phyloP scores from a whole-genome alignment of 805 yeast species.

The Pachysolen tannophilus region DNA sequence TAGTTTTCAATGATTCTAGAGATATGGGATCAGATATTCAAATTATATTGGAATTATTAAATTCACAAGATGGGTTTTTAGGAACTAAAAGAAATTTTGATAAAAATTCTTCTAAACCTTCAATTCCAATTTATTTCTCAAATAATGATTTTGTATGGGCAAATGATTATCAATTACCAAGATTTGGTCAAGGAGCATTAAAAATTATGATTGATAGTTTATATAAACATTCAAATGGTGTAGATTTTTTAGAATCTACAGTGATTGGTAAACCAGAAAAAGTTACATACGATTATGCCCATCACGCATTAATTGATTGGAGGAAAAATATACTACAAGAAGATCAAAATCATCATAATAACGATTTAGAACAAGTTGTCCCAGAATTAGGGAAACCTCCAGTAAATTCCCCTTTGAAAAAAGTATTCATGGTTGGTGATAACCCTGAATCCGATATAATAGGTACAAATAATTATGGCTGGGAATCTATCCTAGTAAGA shows the following conservation, averaged over 20 bases:
- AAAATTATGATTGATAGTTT: conserved; percentile 54
- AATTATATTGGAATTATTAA: conserved; percentile 62
- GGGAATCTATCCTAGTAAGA: conserved; percentile 78
- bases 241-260: conserved; percentile 38
- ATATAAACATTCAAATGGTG: conserved; percentile 46
- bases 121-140: conserved; percentile 69
- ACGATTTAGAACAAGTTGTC: conserved; percentile 20
- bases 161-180: conserved; percentile 64
- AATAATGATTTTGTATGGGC: conserved; percentile 87
- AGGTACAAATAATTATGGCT: conserved; percentile 83
- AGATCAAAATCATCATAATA: conserved; percentile 5
- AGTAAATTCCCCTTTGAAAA: conserved; percentile 33
- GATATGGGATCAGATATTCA: conserved; percentile 85
- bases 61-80: conserved; percentile 50
- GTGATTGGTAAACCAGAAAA: conserved; percentile 78
- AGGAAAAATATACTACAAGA: conserved; percentile 25
- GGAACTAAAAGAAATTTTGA: conserved; percentile 46
- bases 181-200: conserved; percentile 91
- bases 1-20: conserved; percentile 84
- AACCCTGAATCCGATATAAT: conserved; percentile 89
- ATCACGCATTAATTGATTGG: conserved; percentile 57
- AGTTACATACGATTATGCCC: conserved; percentile 78
- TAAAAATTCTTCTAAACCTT: conserved; percentile 29
- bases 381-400: conserved; percentile 41
- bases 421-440: conserved; percentile 95